Base-by-base conservation (phyloP, 257 asterid genomes). In the Solanum chiquidenum region DNA sequence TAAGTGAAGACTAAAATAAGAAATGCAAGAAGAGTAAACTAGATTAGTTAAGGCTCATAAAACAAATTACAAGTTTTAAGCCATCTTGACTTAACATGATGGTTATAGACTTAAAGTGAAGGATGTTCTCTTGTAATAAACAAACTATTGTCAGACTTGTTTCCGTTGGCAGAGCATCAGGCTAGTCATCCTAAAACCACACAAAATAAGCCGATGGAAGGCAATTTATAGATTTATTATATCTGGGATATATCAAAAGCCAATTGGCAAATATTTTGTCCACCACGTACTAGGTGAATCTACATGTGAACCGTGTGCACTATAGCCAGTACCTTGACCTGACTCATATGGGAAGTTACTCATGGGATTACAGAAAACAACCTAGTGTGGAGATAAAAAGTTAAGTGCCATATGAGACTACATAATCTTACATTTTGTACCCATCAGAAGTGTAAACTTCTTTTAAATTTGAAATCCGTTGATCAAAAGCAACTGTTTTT, bases 381-480 rank as follows among this genome's bases (percentile, higher is more conserved):
- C 37, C 12, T 5, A 18, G 44, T 11, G 29, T 27, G 38, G 25
- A 46, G 40, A 79, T 79, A 25, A 27, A 4, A 18, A 80, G 55
- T 80, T 46, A 49, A 46, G 40, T 6, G 40, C 29, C 74, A 75
- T 46, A 23, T 29, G 68, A 80, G 27, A 80, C 40, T 33, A 76
- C 88, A 86, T 60, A 33, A 86, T 52, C 96, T 90, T 94, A 96
- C 99, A 97, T 94, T 92, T 89, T 95, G 87, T 74, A 90, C 86
- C 99, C 99, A 91, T 97, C 99, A 20, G 95, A 87, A 35, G 98
- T 94, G 91, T 92, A 95, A 83, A 94, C 99, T 92, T 95, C 98
- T 92, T 93, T 97, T 87, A 95, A 93, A 89, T 97, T 95, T 88
- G 93, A 87, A 88, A 94, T 88, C 86, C 93, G 92, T 88, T 90